phyloP scores from a whole-genome alignment of 1,284 basidiomycete species.

The Sparassis latifolia region DNA sequence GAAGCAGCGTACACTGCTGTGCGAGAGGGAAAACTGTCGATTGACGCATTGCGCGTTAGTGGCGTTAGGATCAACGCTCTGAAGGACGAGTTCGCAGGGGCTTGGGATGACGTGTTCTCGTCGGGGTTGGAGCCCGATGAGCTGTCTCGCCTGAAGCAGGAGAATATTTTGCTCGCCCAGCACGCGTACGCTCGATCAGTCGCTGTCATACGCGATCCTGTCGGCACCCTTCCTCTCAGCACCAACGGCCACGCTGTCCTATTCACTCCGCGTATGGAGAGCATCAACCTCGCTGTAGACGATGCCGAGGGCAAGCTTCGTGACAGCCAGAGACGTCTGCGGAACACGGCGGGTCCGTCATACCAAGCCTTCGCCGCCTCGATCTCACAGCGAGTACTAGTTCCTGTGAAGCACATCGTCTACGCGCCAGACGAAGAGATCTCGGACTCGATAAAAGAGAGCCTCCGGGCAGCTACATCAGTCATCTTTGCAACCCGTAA shows the following conservation, averaged over 20 bases:
- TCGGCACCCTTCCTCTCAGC: conserved; percentile 30
- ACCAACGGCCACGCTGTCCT: conserved; percentile 30
- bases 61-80: conserved; percentile 39
- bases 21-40: conserved; percentile 31
- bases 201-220: conserved; percentile 38
- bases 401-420: conserved; percentile 37
- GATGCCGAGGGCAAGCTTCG: conserved; percentile 38
- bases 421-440: conserved; percentile 31
- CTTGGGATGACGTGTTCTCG: conserved; percentile 35
- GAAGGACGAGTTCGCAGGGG: conserved; percentile 44
- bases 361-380: conserved; percentile 43
- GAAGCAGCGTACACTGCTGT: conserved; percentile 45
- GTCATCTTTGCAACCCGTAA: conserved; percentile 55
- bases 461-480: conserved; percentile 18
- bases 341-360: conserved; percentile 51
- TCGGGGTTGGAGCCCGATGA: conserved; percentile 20
- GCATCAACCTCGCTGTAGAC: conserved; percentile 57
- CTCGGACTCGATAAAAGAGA: conserved; percentile 13
- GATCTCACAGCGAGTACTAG: conserved; percentile 27
- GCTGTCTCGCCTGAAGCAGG: conserved; percentile 32
- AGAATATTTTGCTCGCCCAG: conserved; percentile 35
- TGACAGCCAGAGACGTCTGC: conserved; percentile 35
- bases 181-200: conserved; percentile 42
- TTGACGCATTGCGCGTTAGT: conserved; percentile 35
- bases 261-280: conserved; percentile 50